A percentile compares a stretch with the other conserved stretches of the same genome.
Evolutionary conservation across 352 stramenopile genomes (phyloP).

Genomic region (Phytophthora syringae): DNA sequence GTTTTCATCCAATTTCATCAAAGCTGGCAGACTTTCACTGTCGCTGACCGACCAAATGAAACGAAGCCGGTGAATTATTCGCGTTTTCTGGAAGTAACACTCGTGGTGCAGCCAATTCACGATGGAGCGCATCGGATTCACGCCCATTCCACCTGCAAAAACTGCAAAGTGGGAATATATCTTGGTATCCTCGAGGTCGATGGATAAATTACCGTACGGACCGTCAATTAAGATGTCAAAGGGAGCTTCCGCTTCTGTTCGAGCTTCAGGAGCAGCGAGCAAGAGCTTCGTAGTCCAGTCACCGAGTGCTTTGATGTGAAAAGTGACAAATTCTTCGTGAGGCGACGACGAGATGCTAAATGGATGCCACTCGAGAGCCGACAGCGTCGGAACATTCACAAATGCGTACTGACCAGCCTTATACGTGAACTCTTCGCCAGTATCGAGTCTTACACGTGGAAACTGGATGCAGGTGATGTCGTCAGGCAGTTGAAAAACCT

Average conservation of each 20-base stretch:
- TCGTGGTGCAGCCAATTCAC: constrained; percentile 43
- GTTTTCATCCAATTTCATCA: too few relatives aligned
- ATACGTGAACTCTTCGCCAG: constrained; percentile 39
- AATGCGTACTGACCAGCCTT: constrained; percentile 69
- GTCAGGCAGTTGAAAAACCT: constrained; percentile 16
- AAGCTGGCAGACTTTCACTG: too few relatives aligned
- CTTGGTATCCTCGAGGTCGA: constrained; percentile 42
- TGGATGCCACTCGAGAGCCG: too few relatives aligned
- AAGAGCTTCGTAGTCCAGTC: too few relatives aligned
- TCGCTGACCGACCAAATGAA: constrained; percentile 55
- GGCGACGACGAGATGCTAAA: too few relatives aligned
- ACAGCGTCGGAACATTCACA: too few relatives aligned
- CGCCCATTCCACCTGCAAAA: constrained; percentile 47
- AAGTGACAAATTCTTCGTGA: too few relatives aligned
- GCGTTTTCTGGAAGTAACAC: constrained; percentile 12
- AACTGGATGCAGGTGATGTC: constrained; percentile 50
- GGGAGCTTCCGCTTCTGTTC: too few relatives aligned
- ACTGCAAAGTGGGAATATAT: constrained; percentile 56
- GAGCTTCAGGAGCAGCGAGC: too few relatives aligned
- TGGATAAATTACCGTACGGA: constrained; percentile 47
- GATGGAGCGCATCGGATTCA: constrained; percentile 42
- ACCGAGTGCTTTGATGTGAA: too few relatives aligned
- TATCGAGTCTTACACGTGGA: constrained; percentile 37
- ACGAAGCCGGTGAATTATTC: constrained; percentile 34
- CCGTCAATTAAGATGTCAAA: constrained; percentile 52